These are phyloP conservation scores for Flaveria sonorensis DNA, from an alignment of 129 eudicot species.

Conservation along the genomic window DNA sequence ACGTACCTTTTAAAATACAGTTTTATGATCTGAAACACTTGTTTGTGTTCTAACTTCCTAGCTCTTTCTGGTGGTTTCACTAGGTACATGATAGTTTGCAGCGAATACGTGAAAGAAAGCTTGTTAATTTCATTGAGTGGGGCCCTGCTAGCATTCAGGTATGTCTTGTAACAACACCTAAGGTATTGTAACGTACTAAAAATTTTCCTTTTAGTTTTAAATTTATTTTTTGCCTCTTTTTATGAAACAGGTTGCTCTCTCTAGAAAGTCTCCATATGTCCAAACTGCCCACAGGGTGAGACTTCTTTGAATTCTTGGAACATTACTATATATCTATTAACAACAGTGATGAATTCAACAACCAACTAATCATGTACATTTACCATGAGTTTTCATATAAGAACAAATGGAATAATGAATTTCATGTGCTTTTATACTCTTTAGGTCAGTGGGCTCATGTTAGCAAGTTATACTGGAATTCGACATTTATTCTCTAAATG, in stretches of 20 bases:
- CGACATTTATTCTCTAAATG: constrained; percentile 91
- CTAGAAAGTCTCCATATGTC: constrained; percentile 98
- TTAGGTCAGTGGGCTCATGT: constrained; percentile 93
- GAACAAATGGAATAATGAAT: constrained; percentile 10
- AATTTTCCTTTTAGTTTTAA: not conserved
- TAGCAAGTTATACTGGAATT: constrained; percentile 95
- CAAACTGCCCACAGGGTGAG: constrained; percentile 96
- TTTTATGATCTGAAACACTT: not conserved
- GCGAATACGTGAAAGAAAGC: constrained; percentile 95
- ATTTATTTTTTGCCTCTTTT: constrained; percentile 12
- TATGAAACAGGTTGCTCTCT: constrained; percentile 79
- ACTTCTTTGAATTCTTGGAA: not conserved
- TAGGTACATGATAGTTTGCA: constrained; percentile 98
- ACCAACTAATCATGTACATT: constrained; percentile 14
- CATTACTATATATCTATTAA: not conserved
- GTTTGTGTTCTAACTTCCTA: not conserved
- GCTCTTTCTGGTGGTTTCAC: constrained; percentile 19
- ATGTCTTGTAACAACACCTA: constrained; percentile 3
- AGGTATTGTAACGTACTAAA: not conserved
- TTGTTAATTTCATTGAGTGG: constrained; percentile 97
- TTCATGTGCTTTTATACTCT: not conserved
- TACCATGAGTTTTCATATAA: not conserved
- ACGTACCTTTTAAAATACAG: not conserved
- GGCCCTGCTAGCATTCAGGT: constrained; percentile 99
- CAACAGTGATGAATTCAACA: not conserved